phyloP scores from a whole-genome alignment of 805 yeast genomes.

The Blastobotrys terrestris region DNA sequence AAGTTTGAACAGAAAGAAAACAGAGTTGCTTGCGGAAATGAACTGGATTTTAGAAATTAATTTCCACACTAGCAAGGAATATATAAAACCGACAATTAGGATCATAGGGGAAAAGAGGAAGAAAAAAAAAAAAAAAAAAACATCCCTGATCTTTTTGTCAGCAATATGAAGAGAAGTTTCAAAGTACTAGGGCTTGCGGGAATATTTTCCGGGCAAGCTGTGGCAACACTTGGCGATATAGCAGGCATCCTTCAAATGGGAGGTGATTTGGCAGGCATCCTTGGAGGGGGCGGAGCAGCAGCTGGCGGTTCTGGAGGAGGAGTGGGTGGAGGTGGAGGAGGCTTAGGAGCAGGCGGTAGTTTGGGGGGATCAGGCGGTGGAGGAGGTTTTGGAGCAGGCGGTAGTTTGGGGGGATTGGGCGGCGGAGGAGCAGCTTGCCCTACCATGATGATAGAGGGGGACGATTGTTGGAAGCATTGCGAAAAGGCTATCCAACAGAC shows the following conservation, averaged over 20 bases:
- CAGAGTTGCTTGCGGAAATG: neutral
- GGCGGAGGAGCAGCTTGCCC: conserved; percentile 1
- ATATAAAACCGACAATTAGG: conserved; percentile 1
- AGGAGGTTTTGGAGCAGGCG: no score
- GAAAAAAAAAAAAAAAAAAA: no score
- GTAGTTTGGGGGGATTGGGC: neutral
- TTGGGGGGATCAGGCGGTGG: neutral
- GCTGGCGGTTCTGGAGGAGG: neutral
- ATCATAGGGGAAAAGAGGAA: no score
- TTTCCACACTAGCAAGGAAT: neutral
- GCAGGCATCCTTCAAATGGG: neutral
- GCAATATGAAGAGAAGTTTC: neutral
- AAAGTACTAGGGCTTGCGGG: neutral
- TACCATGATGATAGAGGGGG: neutral
- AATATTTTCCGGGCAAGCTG: neutral
- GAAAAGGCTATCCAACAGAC: conserved; percentile 4
- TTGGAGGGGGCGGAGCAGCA: no score
- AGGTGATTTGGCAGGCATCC: no score
- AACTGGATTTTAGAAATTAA: neutral
- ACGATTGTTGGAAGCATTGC: conserved; percentile 7
- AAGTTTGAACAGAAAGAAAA: neutral
- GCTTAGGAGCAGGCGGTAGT: neutral
- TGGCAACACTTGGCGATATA: neutral
- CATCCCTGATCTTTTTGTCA: no score
- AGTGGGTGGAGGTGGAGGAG: no score